Base-by-base conservation (phyloP, 495 filamentous ascomycete genomes). In the Neurospora cerealis region DNA sequence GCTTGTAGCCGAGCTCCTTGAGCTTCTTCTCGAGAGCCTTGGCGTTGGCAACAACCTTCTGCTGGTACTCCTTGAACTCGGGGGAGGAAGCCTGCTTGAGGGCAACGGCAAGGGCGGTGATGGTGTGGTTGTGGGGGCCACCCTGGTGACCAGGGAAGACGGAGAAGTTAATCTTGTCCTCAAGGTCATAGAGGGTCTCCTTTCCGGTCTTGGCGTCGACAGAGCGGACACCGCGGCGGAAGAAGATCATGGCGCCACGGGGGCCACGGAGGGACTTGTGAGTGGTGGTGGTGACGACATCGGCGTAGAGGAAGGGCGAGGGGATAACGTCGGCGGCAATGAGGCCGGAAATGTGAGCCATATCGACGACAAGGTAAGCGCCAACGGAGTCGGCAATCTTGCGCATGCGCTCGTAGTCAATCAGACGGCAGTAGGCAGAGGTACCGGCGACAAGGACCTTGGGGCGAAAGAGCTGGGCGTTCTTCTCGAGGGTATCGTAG, bases 241-340 rank as follows among this genome's bases (percentile, higher is more conserved):
- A 99, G 89, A 99, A 99, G 85, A 99, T 99, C 96, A 99, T 99
- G 81, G 96, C 96, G 81, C 96, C 96, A 84, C 96, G 92, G 72
- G 96, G 96, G 71, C 96, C 96, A 87, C 96, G 93, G 79, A 99
- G 93, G 70, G 95, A 97, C 90, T 99, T 99, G 90, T 99, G 96
- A 70, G 96, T 99, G 73, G 96, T 99, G 73, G 96, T 99, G 75
- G 96, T 99, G 73, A 99, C 96, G 72, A 99, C 92, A 83, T 98
- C 96, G 73, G 95, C 94, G 79, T 97, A 88, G 76, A 91, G 87
- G 86, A 99, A 99, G 37, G 96, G 96, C 71, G 93, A 93, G 74
- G 95, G 93, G 78, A 98, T 97, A 79, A 97, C 95, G 77, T 91
- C 93, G 74, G 93, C 92, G 76, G 96, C 93, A 72, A 98, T 92